Percentiles rank a stretch among this genome's conserved stretches.
These are phyloP conservation scores for Rhodosporidiobolus sp. DNA, from an alignment of 768 basidiomycete species.

Conservation along the genomic window DNA sequence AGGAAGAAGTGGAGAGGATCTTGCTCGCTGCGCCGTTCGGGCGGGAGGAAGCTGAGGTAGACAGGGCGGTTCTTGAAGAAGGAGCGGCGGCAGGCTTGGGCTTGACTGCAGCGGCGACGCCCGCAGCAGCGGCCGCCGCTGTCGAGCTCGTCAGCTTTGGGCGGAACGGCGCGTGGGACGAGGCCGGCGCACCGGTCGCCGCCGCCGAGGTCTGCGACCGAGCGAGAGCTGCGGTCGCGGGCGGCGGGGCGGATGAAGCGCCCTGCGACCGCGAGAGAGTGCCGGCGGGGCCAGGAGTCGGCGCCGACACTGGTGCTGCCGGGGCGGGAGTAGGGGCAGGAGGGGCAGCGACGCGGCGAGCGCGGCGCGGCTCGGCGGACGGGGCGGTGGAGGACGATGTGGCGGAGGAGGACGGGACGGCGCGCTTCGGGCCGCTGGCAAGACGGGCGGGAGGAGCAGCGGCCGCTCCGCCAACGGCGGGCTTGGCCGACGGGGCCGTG, in stretches of 20 bases:
- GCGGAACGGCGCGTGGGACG: constrained; percentile 12
- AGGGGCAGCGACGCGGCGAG: constrained; percentile 4
- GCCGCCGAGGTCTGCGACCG: neutral
- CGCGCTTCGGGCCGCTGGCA: neutral
- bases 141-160: constrained; percentile 11
- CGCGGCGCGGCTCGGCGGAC: constrained; percentile 1
- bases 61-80: constrained; percentile 4
- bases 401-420: neutral
- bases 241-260: neutral
- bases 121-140: neutral
- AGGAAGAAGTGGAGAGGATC: constrained; percentile 2
- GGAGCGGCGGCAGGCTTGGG: neutral
- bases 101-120: neutral
- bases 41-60: neutral
- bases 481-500: neutral
- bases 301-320: neutral
- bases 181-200: neutral
- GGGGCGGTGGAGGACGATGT: neutral
- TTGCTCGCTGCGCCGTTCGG: neutral
- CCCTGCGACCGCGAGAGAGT: neutral
- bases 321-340: neutral
- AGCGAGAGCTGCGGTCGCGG: neutral
- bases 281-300: constrained; percentile 3
- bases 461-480: neutral
- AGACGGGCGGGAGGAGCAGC: neutral